Evolutionary conservation across 1,139 yeast species (phyloP), one percentile per base, ranked within the genome.

Genomic region (Yamadazyma trypodendri): DNA sequence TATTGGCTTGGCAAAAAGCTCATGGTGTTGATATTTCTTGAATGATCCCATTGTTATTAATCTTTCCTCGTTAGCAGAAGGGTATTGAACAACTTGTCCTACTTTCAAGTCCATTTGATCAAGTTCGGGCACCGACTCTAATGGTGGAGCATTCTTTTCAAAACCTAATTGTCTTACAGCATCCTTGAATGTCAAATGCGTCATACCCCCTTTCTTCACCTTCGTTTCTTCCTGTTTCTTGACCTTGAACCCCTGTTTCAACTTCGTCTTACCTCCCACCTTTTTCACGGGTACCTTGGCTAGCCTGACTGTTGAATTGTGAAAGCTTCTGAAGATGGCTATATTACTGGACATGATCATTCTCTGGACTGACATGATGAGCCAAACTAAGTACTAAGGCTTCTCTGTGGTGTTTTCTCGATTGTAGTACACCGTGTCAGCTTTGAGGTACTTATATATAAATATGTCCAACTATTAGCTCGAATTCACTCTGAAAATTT

Each of bases 11-110:
- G 64, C 55, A 52, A 79, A 81, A 33, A 81, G 52, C 56, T 84
- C 92, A 48, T 78, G 77, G 54, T 72, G 79, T 58, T 84, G 92
- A 46, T 67, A 69, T 46, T 77, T 80, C 49, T 77, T 77, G 58
- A 84, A 83, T 0, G 80, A 63, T 13, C 84, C 84, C 36, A 79
- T 56, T 17, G 54, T 48, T 14, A 51, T 50, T 44, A 79, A 63
- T 14, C 52, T 51, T 18, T 45, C 34, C 41, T 57, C 57, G 8
- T 56, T 42, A 3, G 36, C 32, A 1, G 47, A 31, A 14, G 54
- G 45, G 47, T 61, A 70, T 24, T 51, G 55, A 15, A 56, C 59
- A 3, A 68, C 54, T 22, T 36, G 16, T 21, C 36, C 46, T 31
- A 14, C 32, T 7, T n/a, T 46, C 34, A 58, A 50, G 10, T 37